Evolutionary conservation across 257 asterid genomes (phyloP).

Genomic region (Solanum bulbocastanum): DNA sequence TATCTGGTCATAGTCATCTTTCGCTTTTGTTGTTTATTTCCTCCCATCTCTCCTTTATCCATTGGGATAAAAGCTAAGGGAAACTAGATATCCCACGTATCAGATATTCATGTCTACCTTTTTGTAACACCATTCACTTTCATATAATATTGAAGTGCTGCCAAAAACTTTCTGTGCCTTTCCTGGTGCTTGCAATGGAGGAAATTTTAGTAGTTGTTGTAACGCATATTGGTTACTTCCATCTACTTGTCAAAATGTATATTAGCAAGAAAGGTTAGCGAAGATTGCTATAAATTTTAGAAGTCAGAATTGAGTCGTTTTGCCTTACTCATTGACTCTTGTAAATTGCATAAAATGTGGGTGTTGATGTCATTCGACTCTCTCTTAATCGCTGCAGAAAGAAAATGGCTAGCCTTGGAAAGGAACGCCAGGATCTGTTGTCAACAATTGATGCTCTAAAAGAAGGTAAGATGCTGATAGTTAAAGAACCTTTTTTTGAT

Average conservation of each 20-base stretch:
- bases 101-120: not conserved
- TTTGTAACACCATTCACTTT: not conserved
- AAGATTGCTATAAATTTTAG: not conserved
- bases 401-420: conserved; percentile 70
- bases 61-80: not conserved
- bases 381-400: conserved; percentile 32
- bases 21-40: not conserved
- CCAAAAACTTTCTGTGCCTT: not conserved
- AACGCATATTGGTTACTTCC: not conserved
- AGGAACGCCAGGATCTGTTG: conserved; percentile 75
- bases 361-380: not conserved
- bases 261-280: not conserved
- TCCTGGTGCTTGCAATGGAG: not conserved
- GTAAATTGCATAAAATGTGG: not conserved
- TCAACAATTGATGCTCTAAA: conserved; percentile 80
- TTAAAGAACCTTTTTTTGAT: not conserved
- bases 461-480: conserved; percentile 50
- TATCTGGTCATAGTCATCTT: not conserved
- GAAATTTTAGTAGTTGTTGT: not conserved
- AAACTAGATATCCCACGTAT: not conserved
- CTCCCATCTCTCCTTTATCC: not conserved
- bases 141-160: not conserved
- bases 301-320: not conserved
- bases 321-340: not conserved
- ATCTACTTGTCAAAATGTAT: not conserved